Evolutionary conservation across 768 basidiomycete genomes (phyloP).

Genomic region (Peribolospora kevripleyi): DNA sequence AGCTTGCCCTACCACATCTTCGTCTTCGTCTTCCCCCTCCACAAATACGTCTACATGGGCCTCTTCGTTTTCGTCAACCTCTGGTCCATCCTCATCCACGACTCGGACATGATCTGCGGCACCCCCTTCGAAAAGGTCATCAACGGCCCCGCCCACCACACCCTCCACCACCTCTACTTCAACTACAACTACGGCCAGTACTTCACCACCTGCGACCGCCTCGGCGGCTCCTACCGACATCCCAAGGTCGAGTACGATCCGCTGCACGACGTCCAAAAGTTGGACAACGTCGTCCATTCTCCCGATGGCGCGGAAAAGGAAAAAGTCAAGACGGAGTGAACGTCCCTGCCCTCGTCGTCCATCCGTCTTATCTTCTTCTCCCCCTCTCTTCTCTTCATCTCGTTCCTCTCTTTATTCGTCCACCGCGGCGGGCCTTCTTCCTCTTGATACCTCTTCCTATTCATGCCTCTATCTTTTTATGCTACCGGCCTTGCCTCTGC

Average conservation of each 20-base stretch:
- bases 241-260: conserved; percentile 68
- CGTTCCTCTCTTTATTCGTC: not conserved
- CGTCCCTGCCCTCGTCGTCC: not conserved
- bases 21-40: conserved; percentile 69
- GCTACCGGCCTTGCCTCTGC: not conserved
- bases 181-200: conserved; percentile 71
- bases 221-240: conserved; percentile 64
- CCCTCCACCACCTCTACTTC: conserved; percentile 81
- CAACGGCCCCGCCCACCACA: conserved; percentile 92
- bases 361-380: not conserved
- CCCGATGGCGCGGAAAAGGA: not conserved
- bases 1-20: conserved; percentile 88
- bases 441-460: not conserved
- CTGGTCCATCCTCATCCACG: conserved; percentile 91
- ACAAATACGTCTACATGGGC: conserved; percentile 55
- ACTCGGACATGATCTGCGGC: conserved; percentile 94
- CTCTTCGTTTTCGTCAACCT: conserved; percentile 81
- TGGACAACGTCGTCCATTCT: not conserved
- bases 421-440: not conserved
- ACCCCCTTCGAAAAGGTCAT: conserved; percentile 66
- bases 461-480: not conserved
- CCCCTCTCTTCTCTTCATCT: not conserved
- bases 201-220: conserved; percentile 82
- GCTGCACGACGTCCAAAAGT: conserved; percentile 34
- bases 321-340: conserved; percentile 2